phyloP scores from a whole-genome alignment of 164 flowering plant species.

The Tinospora cordifolia region DNA sequence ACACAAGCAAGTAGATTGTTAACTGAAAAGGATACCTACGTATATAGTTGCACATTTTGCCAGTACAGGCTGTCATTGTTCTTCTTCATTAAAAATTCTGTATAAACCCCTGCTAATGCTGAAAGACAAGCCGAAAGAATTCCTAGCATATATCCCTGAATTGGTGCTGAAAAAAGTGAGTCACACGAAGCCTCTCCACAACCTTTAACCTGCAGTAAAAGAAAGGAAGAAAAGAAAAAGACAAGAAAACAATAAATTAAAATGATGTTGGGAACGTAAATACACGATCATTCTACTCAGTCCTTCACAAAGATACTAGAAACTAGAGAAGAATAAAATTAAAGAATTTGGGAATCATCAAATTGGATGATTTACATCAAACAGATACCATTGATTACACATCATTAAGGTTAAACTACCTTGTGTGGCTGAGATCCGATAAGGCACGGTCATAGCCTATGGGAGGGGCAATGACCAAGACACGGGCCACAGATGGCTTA shows the following conservation, averaged over 20 bases:
- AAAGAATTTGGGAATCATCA: no score
- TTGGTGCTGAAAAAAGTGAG: slow-evolving; percentile 83
- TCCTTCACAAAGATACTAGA: background rate
- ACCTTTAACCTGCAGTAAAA: slow-evolving; percentile 65
- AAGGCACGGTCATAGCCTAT: no score
- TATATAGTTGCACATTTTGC: slow-evolving; percentile 89
- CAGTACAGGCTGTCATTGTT: slow-evolving; percentile 90
- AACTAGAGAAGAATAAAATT: background rate
- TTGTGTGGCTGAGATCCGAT: no score
- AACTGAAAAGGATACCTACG: slow-evolving; percentile 52
- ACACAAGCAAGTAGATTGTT: background rate
- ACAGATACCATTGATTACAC: no score
- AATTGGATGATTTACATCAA: background rate
- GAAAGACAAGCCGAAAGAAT: slow-evolving; percentile 91
- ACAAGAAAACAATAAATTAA: background rate
- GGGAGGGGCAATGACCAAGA: no score
- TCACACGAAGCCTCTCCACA: slow-evolving; percentile 91
- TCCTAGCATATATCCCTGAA: slow-evolving; percentile 86
- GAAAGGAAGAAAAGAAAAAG: background rate
- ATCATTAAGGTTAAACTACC: no score
- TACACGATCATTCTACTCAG: background rate
- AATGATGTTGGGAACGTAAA: background rate
- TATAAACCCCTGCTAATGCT: slow-evolving; percentile 93
- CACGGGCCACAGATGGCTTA: no score
- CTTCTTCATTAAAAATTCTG: slow-evolving; percentile 98